phyloP scores from a whole-genome alignment of 2,329 filamentous ascomycete genomes.

The Verticillium longisporum region DNA sequence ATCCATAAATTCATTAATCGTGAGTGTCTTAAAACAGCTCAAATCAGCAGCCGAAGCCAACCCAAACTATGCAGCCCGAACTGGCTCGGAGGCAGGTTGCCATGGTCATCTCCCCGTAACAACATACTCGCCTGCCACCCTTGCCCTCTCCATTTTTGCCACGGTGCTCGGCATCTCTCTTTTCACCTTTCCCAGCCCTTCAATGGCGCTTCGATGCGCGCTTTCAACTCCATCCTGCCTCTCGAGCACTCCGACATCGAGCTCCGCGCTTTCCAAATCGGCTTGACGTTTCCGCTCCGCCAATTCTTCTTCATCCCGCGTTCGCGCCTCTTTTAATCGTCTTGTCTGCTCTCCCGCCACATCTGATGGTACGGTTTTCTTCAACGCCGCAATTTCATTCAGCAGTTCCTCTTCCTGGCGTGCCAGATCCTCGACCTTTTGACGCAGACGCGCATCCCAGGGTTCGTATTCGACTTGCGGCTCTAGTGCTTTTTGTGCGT shows the following conservation, averaged over 20 bases:
- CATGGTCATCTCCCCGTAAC: constrained; percentile 26
- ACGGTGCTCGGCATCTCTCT: constrained; percentile 54
- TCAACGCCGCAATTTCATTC: constrained; percentile 55
- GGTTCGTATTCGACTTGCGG: constrained; percentile 46
- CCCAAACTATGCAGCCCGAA: no score
- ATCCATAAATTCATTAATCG: no score
- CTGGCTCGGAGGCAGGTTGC: neutral
- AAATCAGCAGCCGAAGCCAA: no score
- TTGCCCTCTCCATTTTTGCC: constrained; percentile 59
- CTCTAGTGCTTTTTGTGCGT: constrained; percentile 10
- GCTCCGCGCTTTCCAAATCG: neutral
- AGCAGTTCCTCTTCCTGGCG: constrained; percentile 57
- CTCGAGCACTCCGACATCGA: constrained; percentile 30
- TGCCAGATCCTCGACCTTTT: constrained; percentile 52
- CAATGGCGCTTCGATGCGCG: constrained; percentile 39
- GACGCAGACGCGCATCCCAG: constrained; percentile 53
- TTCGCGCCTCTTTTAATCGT: constrained; percentile 22
- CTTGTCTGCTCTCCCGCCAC: constrained; percentile 34
- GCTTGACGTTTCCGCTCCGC: constrained; percentile 14
- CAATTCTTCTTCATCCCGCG: constrained; percentile 40
- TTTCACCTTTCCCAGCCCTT: constrained; percentile 45
- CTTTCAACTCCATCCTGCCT: constrained; percentile 39
- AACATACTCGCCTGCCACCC: constrained; percentile 52
- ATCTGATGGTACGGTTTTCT: constrained; percentile 41
- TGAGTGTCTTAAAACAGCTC: no score